Evolutionary conservation across 2,329 filamentous ascomycete genomes (phyloP), one percentile per base, ranked within the genome.

Genomic region (Curvularia spicifera): DNA sequence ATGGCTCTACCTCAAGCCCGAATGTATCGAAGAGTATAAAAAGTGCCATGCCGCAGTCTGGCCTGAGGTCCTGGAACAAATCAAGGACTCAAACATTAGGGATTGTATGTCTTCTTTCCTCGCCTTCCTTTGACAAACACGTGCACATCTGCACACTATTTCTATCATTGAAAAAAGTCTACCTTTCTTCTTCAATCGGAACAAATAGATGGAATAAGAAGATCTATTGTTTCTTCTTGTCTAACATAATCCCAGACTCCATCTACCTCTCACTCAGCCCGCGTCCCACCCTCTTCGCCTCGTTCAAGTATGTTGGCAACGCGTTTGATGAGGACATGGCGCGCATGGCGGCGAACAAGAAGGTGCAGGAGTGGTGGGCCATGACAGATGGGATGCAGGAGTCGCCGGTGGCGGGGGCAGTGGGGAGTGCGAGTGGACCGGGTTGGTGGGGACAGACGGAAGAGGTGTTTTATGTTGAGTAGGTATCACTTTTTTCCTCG

Each of bases 361-460:
- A 88, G 70, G 89, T 93, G 33, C 83, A 86, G 54, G 87, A 90
- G 74, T 94, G 91, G 91, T 94, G 90, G 90, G 80, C 80, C 57
- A 89, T 93, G 87, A 93, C 91, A 49, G 91, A 94, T 74, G 81
- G 81, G 13, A 91, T 88, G 81, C 91, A 93, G 78, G 88, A 80
- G 61, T 75, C 68, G 6, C 71, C 89, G 29, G 82, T 84, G 64
- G 81, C 83, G 5, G 87, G 85, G 2, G 72, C 72, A 15, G 60
- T 63, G 26, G 72, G 71, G 10, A 71, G 68, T 28, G 57, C 52
- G 15, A 59, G 55, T 2, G 71, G 68, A 22, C 69, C 70, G 0
- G 82, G 82, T 10, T 91, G 89, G 89, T 91, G 89, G 89, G 87
- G 84, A 70, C 83, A 82, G 1, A 72, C 89, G 20, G 87, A 90